Conservation (phyloP, 2,329 filamentous ascomycete species). For the Penicillium digitatum region DNA sequence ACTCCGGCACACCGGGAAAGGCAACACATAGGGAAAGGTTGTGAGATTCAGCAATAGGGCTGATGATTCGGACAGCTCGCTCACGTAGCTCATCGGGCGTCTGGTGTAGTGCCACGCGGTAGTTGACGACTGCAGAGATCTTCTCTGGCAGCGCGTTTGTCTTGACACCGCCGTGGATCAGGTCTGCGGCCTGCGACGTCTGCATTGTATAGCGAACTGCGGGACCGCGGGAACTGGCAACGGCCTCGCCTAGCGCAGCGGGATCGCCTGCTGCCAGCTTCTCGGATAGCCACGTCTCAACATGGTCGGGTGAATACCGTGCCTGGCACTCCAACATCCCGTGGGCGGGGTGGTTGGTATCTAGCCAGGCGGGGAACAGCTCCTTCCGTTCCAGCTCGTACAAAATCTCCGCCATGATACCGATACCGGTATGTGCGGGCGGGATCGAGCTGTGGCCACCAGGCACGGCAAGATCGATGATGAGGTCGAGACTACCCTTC, state of each 20-base stretch:
- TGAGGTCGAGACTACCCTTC: slow-evolving; percentile 60
- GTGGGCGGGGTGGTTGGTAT: slow-evolving; percentile 54
- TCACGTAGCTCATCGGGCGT: slow-evolving; percentile 46
- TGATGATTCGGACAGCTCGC: slow-evolving; percentile 47
- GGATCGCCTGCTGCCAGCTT: slow-evolving; percentile 48
- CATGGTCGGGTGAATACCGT: slow-evolving; percentile 50
- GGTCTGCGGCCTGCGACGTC: slow-evolving; percentile 55
- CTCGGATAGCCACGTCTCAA: slow-evolving; percentile 41
- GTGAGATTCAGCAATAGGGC: slow-evolving; percentile 48
- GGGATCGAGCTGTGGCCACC: slow-evolving; percentile 61
- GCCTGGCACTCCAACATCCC: slow-evolving; percentile 56
- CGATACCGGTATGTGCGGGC: slow-evolving; percentile 64
- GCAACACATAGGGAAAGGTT: slow-evolving; percentile 46
- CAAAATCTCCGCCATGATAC: slow-evolving; percentile 64
- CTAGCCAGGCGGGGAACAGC: slow-evolving; percentile 52
- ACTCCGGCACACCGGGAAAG: slow-evolving; percentile 37
- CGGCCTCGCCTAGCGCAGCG: slow-evolving; percentile 37
- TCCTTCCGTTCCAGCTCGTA: slow-evolving; percentile 57
- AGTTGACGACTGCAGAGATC: slow-evolving; percentile 52
- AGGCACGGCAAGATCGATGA: slow-evolving; percentile 53
- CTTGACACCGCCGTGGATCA: slow-evolving; percentile 55
- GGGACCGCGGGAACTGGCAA: slow-evolving; percentile 39
- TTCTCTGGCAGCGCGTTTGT: slow-evolving; percentile 57
- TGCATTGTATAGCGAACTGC: slow-evolving; percentile 53
- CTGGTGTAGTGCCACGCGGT: slow-evolving; percentile 56